A percentile compares a stretch with the other conserved stretches of the same genome.
Conservation (phyloP, 116 monocot genomes). For the Trichopus zeylanicus region DNA sequence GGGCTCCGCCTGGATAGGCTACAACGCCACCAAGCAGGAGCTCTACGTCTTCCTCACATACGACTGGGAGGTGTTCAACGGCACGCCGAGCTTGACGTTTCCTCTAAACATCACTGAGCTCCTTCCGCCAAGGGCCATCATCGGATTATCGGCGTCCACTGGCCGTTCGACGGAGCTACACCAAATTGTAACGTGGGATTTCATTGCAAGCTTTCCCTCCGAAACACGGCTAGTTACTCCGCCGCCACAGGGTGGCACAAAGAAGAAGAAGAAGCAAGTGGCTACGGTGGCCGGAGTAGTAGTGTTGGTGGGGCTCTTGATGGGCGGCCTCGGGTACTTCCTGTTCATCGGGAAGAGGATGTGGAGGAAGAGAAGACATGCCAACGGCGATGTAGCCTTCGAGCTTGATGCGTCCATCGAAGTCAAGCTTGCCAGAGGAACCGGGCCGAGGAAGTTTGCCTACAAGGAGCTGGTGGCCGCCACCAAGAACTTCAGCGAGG, state of each 20-base stretch:
- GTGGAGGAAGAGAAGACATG: background rate
- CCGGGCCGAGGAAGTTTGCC: constrained; percentile 16
- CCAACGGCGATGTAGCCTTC: background rate
- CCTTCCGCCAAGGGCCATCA: constrained; percentile 1
- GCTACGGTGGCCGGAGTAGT: background rate
- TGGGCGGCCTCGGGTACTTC: background rate
- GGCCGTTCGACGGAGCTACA: constrained; percentile 5
- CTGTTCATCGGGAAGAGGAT: background rate
- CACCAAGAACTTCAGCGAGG: constrained; percentile 26
- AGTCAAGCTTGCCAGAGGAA: constrained; percentile 7
- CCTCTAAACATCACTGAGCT: constrained; percentile 1
- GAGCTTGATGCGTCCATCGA: background rate
- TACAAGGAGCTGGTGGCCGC: constrained; percentile 23
- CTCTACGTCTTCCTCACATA: constrained; percentile 22
- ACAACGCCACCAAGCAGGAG: constrained; percentile 11
- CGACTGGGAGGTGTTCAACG: background rate
- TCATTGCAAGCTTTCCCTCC: background rate
- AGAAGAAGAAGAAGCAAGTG: background rate
- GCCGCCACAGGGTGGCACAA: no score
- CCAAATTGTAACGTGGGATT: constrained; percentile 13
- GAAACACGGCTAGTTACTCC: no score
- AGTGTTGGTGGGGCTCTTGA: background rate
- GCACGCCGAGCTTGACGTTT: background rate
- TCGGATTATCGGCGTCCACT: constrained; percentile 5
- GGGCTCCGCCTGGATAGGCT: constrained; percentile 16